Conservation (phyloP, 768 basidiomycete genomes). For the Lactifluus rugatus region DNA sequence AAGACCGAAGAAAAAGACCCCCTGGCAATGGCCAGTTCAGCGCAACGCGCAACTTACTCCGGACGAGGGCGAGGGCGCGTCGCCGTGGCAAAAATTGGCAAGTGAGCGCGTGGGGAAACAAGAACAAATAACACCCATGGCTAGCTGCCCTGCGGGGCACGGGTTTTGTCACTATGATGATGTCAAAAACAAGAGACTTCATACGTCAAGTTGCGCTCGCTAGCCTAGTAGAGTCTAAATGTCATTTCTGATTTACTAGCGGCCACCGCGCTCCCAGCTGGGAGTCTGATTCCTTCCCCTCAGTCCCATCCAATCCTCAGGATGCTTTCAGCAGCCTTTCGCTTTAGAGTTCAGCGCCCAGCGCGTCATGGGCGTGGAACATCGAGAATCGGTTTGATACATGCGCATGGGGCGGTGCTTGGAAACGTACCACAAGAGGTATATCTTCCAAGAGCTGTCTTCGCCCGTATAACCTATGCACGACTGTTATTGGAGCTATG, state of each 20-base stretch:
- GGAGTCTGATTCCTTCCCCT: not conserved
- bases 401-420: not conserved
- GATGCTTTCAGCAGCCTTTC: not conserved
- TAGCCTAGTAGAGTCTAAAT: not conserved
- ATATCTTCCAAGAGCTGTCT: not conserved
- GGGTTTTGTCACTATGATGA: not conserved
- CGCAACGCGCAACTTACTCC: conserved; percentile 4
- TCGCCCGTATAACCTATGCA: not conserved
- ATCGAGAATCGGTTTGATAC: not conserved
- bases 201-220: not conserved
- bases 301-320: too few species aligned
- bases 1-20: conserved; percentile 20
- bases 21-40: conserved; percentile 5
- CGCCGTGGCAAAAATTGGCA: not conserved
- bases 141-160: too few species aligned
- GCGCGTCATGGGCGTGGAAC: not conserved
- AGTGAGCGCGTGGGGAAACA: conserved; percentile 1
- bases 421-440: not conserved
- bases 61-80: not conserved
- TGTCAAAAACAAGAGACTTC: not conserved
- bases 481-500: not conserved
- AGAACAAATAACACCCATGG: conserved; percentile 10
- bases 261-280: not conserved
- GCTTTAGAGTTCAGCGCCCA: not conserved
- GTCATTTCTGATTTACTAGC: not conserved